Evolutionary conservation across 2,329 filamentous ascomycete species (phyloP), one percentile per base, ranked within the genome.

Genomic region (Aspergillus quadrilineatus): DNA sequence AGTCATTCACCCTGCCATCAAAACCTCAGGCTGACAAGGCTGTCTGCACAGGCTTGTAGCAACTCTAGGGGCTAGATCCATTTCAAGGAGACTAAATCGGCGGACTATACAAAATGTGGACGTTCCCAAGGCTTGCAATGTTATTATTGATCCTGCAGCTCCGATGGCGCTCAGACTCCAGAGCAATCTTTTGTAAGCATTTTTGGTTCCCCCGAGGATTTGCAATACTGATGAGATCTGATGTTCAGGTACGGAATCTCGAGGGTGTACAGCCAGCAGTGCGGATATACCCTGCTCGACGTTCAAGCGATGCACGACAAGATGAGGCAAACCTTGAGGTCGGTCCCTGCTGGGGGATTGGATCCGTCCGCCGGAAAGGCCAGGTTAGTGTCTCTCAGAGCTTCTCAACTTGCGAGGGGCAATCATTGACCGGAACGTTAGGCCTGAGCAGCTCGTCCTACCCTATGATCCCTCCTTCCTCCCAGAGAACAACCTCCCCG

Each of bases 111-210:
- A 93, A 57, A 86, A 90, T 14, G 94, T 99, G 63, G 83, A 97
- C 67, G 87, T 99, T 28, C 82, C 85, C 36, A 92, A 89, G 68
- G 92, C 94, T 56, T 97, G 93, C 73, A 82, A 88, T 61, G 94
- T 88, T n/a, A 96, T 99, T 69, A 84, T 90, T 37, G 82, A 90
- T 55, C 92, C 89, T 65, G 89, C 88, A 5, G 90, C 89, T 1
- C 94, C 94, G 2, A 88, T 99, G 76, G 93, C 94, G 4, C 75
- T 99, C 62, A 87, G 94, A 36, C 82, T 99, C 22, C 93, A 97
- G 69, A 89, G 92, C 14, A 97, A 88, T 65, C 80, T 99, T 15
- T 84, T 99, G 84, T 88, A 69, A 69, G 80, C 26, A 4, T 14
- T 30, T 12, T 17, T 29, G 7, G 17, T 12, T 10, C 41, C 37